phyloP scores from a whole-genome alignment of 148 eudicot species.

The Chenopodium album region DNA sequence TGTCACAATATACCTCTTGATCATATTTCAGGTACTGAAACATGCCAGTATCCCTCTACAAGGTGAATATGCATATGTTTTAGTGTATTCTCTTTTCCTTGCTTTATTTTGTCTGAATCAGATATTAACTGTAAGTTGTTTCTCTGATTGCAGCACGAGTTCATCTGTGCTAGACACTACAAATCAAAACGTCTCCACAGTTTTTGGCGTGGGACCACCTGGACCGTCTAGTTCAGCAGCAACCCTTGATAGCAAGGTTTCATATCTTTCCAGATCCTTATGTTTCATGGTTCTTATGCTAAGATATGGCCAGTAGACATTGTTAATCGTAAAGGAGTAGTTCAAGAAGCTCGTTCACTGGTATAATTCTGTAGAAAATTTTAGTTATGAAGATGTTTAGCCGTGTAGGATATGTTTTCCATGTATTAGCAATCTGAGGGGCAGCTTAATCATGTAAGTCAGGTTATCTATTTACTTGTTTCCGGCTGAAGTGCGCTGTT shows the following conservation, averaged over 20 bases:
- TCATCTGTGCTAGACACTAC: conserved; percentile 76
- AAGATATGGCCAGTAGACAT: neutral
- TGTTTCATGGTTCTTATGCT: conserved; percentile 19
- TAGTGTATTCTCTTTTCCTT: neutral
- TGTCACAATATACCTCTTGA: neutral
- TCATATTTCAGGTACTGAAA: conserved; percentile 56
- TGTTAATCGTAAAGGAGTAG: neutral
- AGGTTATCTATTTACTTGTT: neutral
- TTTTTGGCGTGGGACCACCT: conserved; percentile 68
- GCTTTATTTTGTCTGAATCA: neutral
- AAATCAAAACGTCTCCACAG: conserved; percentile 64
- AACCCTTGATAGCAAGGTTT: conserved; percentile 5
- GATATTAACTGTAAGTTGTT: neutral
- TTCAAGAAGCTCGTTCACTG: too few relatives aligned
- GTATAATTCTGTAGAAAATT: neutral
- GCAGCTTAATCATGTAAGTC: conserved; percentile 9
- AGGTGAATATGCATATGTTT: conserved; percentile 45
- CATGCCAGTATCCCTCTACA: conserved; percentile 77
- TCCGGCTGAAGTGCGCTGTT: neutral
- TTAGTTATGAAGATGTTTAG: neutral
- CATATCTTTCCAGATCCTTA: neutral
- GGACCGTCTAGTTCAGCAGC: conserved; percentile 40
- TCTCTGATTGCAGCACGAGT: conserved; percentile 68
- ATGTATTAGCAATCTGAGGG: neutral
- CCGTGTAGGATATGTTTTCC: neutral